These are phyloP conservation scores for Eremothecium sinecaudum DNA, from an alignment of 1,139 yeast species.

Conservation along the genomic window DNA sequence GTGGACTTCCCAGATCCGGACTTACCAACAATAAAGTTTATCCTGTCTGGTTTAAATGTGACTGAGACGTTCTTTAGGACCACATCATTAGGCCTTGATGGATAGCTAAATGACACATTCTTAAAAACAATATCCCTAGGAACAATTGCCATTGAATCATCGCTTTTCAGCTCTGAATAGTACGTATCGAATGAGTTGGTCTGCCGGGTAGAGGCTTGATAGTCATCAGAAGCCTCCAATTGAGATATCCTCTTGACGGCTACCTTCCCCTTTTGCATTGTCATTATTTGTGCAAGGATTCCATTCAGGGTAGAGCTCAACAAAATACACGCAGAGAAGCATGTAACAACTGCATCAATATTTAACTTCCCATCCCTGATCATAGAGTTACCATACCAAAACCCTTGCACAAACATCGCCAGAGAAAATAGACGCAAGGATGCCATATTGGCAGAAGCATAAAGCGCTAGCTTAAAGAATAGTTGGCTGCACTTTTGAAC, in stretches of 20 bases:
- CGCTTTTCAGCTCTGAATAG: neutral
- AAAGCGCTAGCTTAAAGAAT: slow-evolving; percentile 41
- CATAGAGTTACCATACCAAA: slow-evolving; percentile 76
- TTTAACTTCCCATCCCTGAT: slow-evolving; percentile 42
- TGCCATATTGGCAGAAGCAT: slow-evolving; percentile 50
- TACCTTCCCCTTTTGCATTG: slow-evolving; percentile 54
- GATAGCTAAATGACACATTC: slow-evolving; percentile 53
- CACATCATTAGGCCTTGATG: slow-evolving; percentile 39
- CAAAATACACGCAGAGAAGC: slow-evolving; percentile 71
- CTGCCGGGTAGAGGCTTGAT: slow-evolving; percentile 8
- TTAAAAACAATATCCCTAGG: slow-evolving; percentile 42
- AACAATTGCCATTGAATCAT: neutral
- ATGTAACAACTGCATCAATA: slow-evolving; percentile 63
- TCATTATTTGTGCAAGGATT: slow-evolving; percentile 44
- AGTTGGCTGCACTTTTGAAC: slow-evolving; percentile 40
- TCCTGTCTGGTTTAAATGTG: slow-evolving; percentile 37
- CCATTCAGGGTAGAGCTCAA: slow-evolving; percentile 51
- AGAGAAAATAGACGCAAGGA: slow-evolving; percentile 48
- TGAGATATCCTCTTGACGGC: slow-evolving; percentile 40
- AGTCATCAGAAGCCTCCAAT: slow-evolving; percentile 13
- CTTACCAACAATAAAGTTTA: slow-evolving; percentile 64
- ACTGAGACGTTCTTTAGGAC: slow-evolving; percentile 42
- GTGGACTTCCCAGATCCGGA: slow-evolving; percentile 95
- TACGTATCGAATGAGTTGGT: slow-evolving; percentile 15
- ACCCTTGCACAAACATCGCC: slow-evolving; percentile 79